Percentiles rank a stretch among this genome's conserved stretches.
phyloP scores from a whole-genome alignment of 306 rosid species.

The Castanospermum australe region DNA sequence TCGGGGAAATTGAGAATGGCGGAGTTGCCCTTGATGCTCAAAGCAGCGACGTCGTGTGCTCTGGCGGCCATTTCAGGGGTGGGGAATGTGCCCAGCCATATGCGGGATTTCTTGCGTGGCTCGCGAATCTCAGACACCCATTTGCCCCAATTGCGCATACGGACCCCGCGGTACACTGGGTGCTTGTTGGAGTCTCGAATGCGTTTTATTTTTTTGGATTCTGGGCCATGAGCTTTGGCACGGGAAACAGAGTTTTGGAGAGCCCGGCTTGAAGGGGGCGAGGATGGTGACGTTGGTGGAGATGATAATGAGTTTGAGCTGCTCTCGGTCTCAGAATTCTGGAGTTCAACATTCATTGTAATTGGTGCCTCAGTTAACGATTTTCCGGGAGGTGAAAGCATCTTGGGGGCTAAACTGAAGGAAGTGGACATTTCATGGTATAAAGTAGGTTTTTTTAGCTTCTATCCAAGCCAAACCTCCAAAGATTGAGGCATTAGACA shows the following conservation, averaged over 20 bases:
- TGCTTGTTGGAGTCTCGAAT: constrained; percentile 57
- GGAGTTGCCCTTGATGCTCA: constrained; percentile 77
- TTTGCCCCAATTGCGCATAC: constrained; percentile 96
- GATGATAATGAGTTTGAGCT: constrained; percentile 39
- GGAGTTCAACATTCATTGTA: constrained; percentile 38
- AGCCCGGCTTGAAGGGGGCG: not conserved
- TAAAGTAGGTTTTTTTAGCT: not conserved
- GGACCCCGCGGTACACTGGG: constrained; percentile 77
- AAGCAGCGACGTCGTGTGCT: constrained; percentile 95
- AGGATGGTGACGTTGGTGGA: constrained; percentile 32
- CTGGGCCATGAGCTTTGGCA: not conserved
- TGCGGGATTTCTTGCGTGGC: constrained; percentile 91
- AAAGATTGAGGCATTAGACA: not conserved
- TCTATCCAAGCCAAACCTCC: not conserved
- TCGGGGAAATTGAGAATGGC: constrained; percentile 95
- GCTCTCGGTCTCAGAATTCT: constrained; percentile 42
- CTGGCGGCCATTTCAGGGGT: constrained; percentile 96
- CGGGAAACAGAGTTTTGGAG: not conserved
- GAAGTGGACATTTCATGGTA: not conserved
- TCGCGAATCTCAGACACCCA: constrained; percentile 99
- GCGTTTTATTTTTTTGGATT: constrained; percentile 42
- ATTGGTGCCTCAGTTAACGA: not conserved
- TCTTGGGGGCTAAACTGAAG: not conserved
- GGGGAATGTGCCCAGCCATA: constrained; percentile 94
- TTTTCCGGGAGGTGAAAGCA: too few relatives aligned